A percentile compares a stretch with the other conserved stretches of the same genome.
Conservation (phyloP, 345 rosid genomes). For the Syzygium aqueum region DNA sequence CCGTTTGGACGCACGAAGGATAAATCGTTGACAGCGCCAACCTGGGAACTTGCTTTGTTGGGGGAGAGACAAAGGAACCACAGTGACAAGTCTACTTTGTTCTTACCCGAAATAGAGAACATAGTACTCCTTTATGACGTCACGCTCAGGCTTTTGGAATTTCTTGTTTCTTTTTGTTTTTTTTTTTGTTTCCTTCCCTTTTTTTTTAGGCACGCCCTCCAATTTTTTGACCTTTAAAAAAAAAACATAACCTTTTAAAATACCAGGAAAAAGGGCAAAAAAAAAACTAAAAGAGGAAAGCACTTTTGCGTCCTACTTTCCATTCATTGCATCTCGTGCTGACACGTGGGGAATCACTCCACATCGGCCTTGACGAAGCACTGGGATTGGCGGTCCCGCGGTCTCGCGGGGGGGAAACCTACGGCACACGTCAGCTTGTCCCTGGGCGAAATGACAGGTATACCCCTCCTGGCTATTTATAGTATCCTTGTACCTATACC, state of each 20-base stretch:
- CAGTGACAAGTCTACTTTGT: background rate
- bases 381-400: background rate
- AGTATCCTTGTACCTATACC: background rate
- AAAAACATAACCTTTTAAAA: background rate
- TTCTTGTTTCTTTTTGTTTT: background rate
- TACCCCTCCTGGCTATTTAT: background rate
- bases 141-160: background rate
- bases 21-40: background rate
- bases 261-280: background rate
- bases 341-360: background rate
- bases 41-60: constrained; percentile 10
- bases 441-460: background rate
- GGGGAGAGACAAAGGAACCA: background rate
- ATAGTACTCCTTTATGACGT: background rate
- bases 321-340: background rate
- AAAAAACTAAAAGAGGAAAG: background rate
- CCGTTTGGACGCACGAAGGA: no score
- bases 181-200: background rate
- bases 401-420: constrained; percentile 1
- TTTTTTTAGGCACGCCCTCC: background rate
- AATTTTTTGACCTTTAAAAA: background rate
- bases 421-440: background rate
- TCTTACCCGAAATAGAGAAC: background rate
- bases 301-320: background rate
- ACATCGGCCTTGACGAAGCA: background rate